A percentile compares a stretch with the other conserved stretches of the same genome.
Conservation (phyloP, 2,329 filamentous ascomycete genomes). For the Colletotrichum spaethianum region DNA sequence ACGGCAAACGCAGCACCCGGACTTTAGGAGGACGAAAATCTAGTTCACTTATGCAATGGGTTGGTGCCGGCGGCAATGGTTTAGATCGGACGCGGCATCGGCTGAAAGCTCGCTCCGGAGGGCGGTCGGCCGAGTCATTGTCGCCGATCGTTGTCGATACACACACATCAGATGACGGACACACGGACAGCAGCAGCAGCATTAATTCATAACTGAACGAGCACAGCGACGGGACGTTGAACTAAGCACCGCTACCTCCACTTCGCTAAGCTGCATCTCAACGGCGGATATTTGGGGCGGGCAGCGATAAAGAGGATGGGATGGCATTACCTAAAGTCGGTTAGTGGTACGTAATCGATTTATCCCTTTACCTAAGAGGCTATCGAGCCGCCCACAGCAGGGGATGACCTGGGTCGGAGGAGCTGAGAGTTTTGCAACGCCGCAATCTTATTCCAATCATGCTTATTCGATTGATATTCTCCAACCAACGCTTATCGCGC, state of each 20-base stretch:
- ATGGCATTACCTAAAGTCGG: slow-evolving; percentile 9
- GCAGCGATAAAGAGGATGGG: background rate
- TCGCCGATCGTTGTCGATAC: background rate
- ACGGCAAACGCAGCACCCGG: background rate
- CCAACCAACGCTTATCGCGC: slow-evolving; percentile 29
- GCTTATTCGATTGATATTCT: slow-evolving; percentile 23
- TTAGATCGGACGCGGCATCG: too few species aligned
- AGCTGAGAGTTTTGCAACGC: slow-evolving; percentile 8
- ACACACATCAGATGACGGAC: background rate
- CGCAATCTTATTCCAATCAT: slow-evolving; percentile 39
- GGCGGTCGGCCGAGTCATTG: background rate
- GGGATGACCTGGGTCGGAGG: slow-evolving; percentile 15
- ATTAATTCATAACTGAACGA: background rate
- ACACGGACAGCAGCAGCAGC: background rate
- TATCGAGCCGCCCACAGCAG: slow-evolving; percentile 5
- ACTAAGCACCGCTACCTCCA: background rate
- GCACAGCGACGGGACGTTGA: background rate
- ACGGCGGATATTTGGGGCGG: background rate
- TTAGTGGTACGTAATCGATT: slow-evolving; percentile 24
- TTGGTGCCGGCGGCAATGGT: too few species aligned
- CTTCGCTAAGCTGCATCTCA: background rate
- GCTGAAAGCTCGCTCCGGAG: background rate
- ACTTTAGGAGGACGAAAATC: background rate
- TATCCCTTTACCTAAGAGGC: slow-evolving; percentile 8
- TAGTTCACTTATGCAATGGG: too few species aligned